Evolutionary conservation across 2,329 filamentous ascomycete species (phyloP).

Genomic region (Diaporthe aspalathi): DNA sequence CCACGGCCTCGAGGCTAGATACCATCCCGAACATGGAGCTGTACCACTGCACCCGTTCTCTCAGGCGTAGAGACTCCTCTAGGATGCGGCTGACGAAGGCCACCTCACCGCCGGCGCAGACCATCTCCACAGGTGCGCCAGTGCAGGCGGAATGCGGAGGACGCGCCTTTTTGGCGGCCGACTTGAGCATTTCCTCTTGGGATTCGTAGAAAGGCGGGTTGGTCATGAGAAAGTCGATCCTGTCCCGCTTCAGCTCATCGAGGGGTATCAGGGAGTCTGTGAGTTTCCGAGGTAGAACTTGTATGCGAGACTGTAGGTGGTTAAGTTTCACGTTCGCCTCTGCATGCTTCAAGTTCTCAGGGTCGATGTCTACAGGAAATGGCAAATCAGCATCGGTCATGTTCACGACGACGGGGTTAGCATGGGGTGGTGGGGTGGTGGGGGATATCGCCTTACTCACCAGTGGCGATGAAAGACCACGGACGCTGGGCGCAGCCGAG

Average conservation of each 20-base stretch:
- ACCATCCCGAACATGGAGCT: conserved; percentile 90
- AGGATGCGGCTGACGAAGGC: conserved; percentile 87
- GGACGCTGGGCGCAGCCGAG: conserved; percentile 77
- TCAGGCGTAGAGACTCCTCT: conserved; percentile 46
- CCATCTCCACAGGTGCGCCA: conserved; percentile 86
- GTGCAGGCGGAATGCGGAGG: conserved; percentile 80
- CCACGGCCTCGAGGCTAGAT: conserved; percentile 70
- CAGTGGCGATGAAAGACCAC: conserved; percentile 80
- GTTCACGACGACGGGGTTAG: not conserved
- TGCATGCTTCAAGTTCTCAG: conserved; percentile 74
- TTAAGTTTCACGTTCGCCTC: conserved; percentile 76
- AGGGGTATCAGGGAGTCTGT: conserved; percentile 72
- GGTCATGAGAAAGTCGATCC: conserved; percentile 86
- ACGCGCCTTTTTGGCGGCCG: conserved; percentile 73
- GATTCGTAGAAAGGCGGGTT: conserved; percentile 97
- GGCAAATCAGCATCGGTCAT: conserved; percentile 1
- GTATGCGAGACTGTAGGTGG: conserved; percentile 71
- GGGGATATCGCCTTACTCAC: conserved; percentile 43
- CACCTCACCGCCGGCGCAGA: conserved; percentile 78
- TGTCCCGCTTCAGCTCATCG: conserved; percentile 59
- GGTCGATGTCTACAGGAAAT: conserved; percentile 75
- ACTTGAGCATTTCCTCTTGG: conserved; percentile 72
- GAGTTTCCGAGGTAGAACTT: conserved; percentile 65
- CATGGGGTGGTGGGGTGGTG: no score
- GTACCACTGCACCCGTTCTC: conserved; percentile 82